These are phyloP conservation scores for Chimonanthus praecox DNA, from an alignment of 164 flowering plant genomes.

Conservation along the genomic window DNA sequence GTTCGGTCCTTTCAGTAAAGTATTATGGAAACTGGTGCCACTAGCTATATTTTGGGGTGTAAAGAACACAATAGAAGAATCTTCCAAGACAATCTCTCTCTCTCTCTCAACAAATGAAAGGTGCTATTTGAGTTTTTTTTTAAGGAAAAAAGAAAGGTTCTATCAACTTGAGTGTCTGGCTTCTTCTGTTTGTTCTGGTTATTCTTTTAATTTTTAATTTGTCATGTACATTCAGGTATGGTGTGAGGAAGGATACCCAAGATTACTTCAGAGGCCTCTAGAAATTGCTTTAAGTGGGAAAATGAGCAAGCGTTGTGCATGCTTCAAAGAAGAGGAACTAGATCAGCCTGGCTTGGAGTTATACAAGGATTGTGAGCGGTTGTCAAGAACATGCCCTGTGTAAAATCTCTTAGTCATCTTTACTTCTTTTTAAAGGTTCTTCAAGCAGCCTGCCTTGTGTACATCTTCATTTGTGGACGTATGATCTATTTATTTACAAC, in stretches of 20 bases:
- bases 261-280: conserved; percentile 77
- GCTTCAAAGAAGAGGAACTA: conserved; percentile 64
- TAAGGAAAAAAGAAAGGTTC: too few species aligned
- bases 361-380: conserved; percentile 65
- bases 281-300: conserved; percentile 85
- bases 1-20: too few species aligned
- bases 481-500: neutral
- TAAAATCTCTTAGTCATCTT: neutral
- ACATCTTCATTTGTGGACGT: neutral
- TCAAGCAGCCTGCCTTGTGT: neutral
- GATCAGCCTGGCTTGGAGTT: conserved; percentile 65
- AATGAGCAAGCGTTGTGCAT: conserved; percentile 88
- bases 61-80: too few species aligned
- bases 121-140: neutral
- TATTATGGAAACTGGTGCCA: too few species aligned
- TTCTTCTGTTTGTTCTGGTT: too few species aligned
- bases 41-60: too few species aligned
- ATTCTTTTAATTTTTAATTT: neutral
- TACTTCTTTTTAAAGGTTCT: neutral
- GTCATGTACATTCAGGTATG: conserved; percentile 53
- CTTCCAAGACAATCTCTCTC: too few species aligned
- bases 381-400: conserved; percentile 50
- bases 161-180: too few species aligned
- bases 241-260: conserved; percentile 84
- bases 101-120: too few species aligned